Evolutionary conservation across 2,329 filamentous ascomycete genomes (phyloP), one percentile per base, ranked within the genome.

Genomic region (Aureobasidium sp.): DNA sequence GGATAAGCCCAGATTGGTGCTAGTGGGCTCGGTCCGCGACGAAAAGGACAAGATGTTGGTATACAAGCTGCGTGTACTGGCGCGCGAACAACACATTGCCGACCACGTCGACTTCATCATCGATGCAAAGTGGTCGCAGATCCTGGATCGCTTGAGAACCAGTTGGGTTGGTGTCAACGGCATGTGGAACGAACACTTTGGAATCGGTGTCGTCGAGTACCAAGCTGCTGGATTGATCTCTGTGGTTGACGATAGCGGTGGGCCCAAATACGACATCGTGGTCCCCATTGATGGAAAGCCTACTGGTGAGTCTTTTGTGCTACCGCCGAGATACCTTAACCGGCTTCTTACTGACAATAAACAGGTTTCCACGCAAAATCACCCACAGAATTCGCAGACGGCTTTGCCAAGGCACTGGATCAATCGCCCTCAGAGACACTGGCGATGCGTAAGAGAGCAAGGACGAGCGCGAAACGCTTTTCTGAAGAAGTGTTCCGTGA

Each of bases 181-280:
- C 70, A 99, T 99, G 94, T 99, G 94, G 93, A 97, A 97, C 73
- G 94, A 99, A 77, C 94, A 99, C 74, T 99, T 99, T 72, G 94
- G 94, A 27, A 99, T 99, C 63, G 94, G 94, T 1, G 92, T 97
- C 16, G 94, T 99, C 44, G 94, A 99, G 78, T 99, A 97, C 72
- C 92, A 97, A 72, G 94, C 94, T 4, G 94, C 94, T 0, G 94
- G 94, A 1, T 79, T 99, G 62, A 91, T 99, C 62, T 86, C 88
- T 5, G 92, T 99, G 0, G 94, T 97, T 9, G 94, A 99, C 69
- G 81, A 97, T 74, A 94, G 89, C 55, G 94, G 93, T 9, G 94
- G 94, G 0, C 94, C 94, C 2, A 96, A 94, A 75, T 76, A 91
- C 64, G 94, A 99, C 72, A 99, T 99, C 67, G 93, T 97, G 16